Evolutionary conservation across 257 asterid species (phyloP).

Genomic region (Prunella vulgaris): DNA sequence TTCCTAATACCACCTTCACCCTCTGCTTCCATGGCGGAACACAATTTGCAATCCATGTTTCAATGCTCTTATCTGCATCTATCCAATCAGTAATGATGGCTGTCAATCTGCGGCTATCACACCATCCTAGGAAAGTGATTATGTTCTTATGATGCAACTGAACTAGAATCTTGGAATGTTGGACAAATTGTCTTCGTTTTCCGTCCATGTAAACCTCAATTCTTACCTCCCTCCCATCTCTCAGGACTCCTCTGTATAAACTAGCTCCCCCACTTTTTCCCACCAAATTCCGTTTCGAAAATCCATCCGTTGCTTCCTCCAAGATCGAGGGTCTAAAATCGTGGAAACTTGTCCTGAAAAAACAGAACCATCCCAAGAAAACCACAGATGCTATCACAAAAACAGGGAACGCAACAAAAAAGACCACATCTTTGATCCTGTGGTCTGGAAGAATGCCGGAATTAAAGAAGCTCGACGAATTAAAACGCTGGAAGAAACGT

Average conservation of each 20-base stretch:
- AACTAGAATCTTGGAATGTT: constrained; percentile 26
- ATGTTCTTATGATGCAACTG: constrained; percentile 31
- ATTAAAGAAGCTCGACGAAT: constrained; percentile 31
- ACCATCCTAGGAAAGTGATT: constrained; percentile 35
- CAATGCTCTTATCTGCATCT: constrained; percentile 22
- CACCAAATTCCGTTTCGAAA: constrained; percentile 35
- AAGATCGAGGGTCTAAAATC: constrained; percentile 27
- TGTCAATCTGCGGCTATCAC: constrained; percentile 26
- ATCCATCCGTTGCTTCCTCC: constrained; percentile 41
- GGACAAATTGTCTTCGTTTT: constrained; percentile 26
- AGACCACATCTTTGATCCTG: constrained; percentile 27
- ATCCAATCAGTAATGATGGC: constrained; percentile 30
- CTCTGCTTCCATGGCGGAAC: constrained; percentile 49
- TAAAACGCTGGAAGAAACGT: constrained; percentile 31
- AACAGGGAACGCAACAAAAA: constrained; percentile 38
- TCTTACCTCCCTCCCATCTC: constrained; percentile 35
- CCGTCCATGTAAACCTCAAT: constrained; percentile 23
- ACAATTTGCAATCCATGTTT: constrained; percentile 31
- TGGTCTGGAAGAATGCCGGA: constrained; percentile 42
- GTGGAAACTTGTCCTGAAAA: constrained; percentile 17
- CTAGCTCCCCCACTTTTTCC: background rate
- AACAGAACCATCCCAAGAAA: constrained; percentile 32
- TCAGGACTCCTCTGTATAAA: constrained; percentile 31
- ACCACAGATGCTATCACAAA: constrained; percentile 23
- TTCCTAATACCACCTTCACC: constrained; percentile 29